A percentile compares a stretch with the other conserved stretches of the same genome.
These are phyloP conservation scores for Endotrypanum monterogeii DNA, from an alignment of 208 protist genomes.

Conservation along the genomic window DNA sequence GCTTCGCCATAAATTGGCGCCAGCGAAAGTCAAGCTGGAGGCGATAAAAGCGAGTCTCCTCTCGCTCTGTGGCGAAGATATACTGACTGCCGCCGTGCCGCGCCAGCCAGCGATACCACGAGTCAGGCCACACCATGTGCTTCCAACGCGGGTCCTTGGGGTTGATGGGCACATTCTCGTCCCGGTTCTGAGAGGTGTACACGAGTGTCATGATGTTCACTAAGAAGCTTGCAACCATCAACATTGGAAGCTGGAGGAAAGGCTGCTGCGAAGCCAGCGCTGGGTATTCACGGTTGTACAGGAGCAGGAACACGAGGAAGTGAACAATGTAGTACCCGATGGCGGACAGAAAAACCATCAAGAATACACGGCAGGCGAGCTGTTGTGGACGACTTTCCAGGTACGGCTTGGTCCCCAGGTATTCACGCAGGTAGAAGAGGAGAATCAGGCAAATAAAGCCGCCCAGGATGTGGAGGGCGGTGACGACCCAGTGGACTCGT, in stretches of 20 bases:
- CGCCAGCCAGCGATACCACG: constrained; percentile 84
- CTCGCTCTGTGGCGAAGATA: constrained; percentile 76
- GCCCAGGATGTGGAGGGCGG: constrained; percentile 50
- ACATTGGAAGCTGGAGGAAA: constrained; percentile 64
- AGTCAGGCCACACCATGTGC: constrained; percentile 83
- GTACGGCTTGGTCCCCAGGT: constrained; percentile 83
- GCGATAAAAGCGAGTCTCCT: constrained; percentile 77
- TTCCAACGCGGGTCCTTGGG: constrained; percentile 81
- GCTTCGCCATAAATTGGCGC: constrained; percentile 61
- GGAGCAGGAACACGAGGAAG: constrained; percentile 47
- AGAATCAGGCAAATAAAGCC: constrained; percentile 51
- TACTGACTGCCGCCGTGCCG: constrained; percentile 91
- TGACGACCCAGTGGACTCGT: constrained; percentile 36
- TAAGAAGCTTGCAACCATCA: constrained; percentile 72
- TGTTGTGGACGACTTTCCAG: constrained; percentile 84
- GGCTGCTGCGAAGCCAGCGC: constrained; percentile 43
- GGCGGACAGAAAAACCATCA: constrained; percentile 58
- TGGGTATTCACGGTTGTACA: constrained; percentile 39
- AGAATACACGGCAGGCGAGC: constrained; percentile 81
- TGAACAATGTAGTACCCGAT: constrained; percentile 62
- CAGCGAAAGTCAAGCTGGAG: constrained; percentile 70
- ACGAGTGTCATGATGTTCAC: constrained; percentile 87
- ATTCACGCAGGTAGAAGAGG: constrained; percentile 62
- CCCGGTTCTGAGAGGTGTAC: constrained; percentile 75
- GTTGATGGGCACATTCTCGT: constrained; percentile 60